Evolutionary conservation across 78 protist genomes (phyloP), one percentile per base, ranked within the genome.

Genomic region (Acrasis kona): DNA sequence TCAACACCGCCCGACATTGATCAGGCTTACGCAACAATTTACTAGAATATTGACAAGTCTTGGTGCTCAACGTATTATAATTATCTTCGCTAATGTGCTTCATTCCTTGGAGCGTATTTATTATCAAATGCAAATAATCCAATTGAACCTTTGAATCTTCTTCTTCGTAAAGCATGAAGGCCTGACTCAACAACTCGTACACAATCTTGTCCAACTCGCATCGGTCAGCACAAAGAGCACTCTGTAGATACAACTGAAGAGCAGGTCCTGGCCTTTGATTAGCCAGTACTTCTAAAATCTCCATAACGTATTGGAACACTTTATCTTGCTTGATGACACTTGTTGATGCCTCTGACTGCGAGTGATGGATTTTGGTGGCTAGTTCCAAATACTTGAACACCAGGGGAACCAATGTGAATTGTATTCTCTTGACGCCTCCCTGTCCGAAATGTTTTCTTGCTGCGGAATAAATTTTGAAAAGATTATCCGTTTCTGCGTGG

Each of bases 161-260:
- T 36, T 93, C 98, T 79, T 97, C 98, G 87, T 83, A 95, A 58
- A 89, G 32, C 1, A 70, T 0, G 50, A 93, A 83, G 1, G 98
- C 98, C 81, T 88, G 74, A 12, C 72, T 31, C 40, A 89, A 41
- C 68, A 88, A 87, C 10, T 95, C 94, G 37, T 93, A 83, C 29
- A 89, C 88, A 36, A 61, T 50, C 30, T 57, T 65, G 42, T 78
- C 87, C 32, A 74, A 34, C 32, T 50, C 82, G 74, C 88, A 82
- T 5, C 27, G 1, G 76, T 84, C 89, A n/a, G 97, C 96, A 29
- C 68, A 69, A 72, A 76, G 84, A 6, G 92, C 82, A 29, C 86
- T 79, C 77, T 91, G 93, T 65, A 93, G 72, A 30, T 70, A 84
- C 73, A 96, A 68, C 19, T 88, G 70, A 37, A 95, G 81, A 10